Conservation (phyloP, 2,329 filamentous ascomycete species). For the Shiraia bambusicola region DNA sequence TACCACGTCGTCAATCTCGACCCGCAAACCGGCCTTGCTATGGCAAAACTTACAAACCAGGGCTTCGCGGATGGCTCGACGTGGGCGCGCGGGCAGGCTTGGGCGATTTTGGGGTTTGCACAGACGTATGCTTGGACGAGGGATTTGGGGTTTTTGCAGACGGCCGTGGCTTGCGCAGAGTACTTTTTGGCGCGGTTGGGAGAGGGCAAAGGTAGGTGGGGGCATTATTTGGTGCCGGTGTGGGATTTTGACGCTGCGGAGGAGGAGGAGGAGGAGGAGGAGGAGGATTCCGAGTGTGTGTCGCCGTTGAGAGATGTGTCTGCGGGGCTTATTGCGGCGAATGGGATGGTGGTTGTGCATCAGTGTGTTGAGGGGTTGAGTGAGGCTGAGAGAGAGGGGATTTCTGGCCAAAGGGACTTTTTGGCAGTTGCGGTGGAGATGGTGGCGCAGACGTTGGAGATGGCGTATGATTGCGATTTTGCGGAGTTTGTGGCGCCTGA, state of each 20-base stretch:
- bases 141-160: conserved; percentile 46
- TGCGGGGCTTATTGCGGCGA: conserved; percentile 46
- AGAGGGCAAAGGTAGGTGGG: conserved; percentile 32
- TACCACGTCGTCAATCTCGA: conserved; percentile 53
- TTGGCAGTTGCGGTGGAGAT: conserved; percentile 22
- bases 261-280: conserved; percentile 32
- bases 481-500: conserved; percentile 21
- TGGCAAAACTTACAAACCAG: conserved; percentile 53
- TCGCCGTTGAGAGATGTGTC: conserved; percentile 44
- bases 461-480: conserved; percentile 33
- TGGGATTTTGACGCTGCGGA: conserved; percentile 59
- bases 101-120: conserved; percentile 53
- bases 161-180: conserved; percentile 49
- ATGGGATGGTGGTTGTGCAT: conserved; percentile 45
- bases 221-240: conserved; percentile 43
- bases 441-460: conserved; percentile 30
- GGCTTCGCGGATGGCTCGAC: conserved; percentile 49
- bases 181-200: conserved; percentile 50
- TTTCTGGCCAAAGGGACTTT: conserved; percentile 10
- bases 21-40: conserved; percentile 46
- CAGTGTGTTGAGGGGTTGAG: conserved; percentile 34
- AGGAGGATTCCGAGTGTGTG: no score
- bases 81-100: conserved; percentile 54
- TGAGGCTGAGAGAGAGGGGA: neutral
- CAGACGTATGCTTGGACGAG: conserved; percentile 53